Base-by-base conservation (phyloP, 345 rosid species). In the Punica granatum region DNA sequence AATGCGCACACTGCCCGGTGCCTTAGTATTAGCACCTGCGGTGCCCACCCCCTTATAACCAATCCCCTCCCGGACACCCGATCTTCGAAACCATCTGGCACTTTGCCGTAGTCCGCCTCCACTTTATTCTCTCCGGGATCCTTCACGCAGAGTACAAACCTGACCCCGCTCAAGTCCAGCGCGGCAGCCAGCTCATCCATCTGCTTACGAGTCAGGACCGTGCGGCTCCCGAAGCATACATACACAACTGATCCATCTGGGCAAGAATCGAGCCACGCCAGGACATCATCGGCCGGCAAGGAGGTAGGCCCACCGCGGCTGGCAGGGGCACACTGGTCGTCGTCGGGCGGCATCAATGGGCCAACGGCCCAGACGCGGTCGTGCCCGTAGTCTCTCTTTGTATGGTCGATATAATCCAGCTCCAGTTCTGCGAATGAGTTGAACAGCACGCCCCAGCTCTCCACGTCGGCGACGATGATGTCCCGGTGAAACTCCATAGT, bases 191-290 rank as follows among this genome's bases (percentile, higher is more conserved):
- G 66, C 12, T 46, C 80, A 6, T 48, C 77, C 69, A 70, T 75
- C 65, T 89, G 89, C 21, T 75, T 62, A 14, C 72, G 59, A 4
- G 74, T 73, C 85, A 92, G 72, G 72, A 74, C 75, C 13, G 75
- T 64, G 68, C 74, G 89, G 80, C 92, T 92, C 36, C 94, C 96
- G 15, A 89, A 92, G 76, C 94, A 86, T 3, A 89, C 78, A 60
- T 92, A 92, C 4, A 92, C 80, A n/a, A 92, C 94, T 1, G 76
- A 64, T 11, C 39, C 44, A 28, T 86, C 87, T 13, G 64, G 63
- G 30, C 84, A 70, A 6, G 58, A 51, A 56, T 89, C 90, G 0
- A 92, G 88, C 90, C 92, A 87, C 58, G 78, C 69, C 78, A 72
- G 41, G 49, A 89, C 30, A 28, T 72, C 61, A 19, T 70, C 25